Evolutionary conservation across 768 basidiomycete species (phyloP), one percentile per base, ranked within the genome.

Genomic region (Holtermannia corniformis): DNA sequence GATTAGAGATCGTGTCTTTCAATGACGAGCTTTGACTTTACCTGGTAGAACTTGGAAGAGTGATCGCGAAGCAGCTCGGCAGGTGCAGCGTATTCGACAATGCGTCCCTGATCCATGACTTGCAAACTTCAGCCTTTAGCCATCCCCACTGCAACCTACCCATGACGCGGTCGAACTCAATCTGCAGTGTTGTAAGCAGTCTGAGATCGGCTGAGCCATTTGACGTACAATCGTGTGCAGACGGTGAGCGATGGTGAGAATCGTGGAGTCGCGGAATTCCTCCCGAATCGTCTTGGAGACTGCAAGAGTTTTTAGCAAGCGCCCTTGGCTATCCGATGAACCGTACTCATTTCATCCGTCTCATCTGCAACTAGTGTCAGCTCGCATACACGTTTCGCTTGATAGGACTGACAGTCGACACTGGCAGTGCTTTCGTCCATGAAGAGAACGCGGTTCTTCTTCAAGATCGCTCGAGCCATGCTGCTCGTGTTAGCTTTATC

Each of bases 381-480:
- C 44, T 7, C 10, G 32, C 16, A 37, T 16, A 27, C 13, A 47
- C 40, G 23, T 37, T 40, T 12, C n/a, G n/a, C n/a, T 21, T 22
- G 19, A 41, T 52, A 52, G 20, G 14, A 43, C 45, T 76, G 74
- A 16, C 79, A 76, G 66, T 87, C 84, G 46, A 87, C 83, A 55
- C 84, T 81, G 2, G 84, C 84, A 2, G 65, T 71, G 0, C 68
- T 84, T 72, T 89, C 87, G 61, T 88, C 87, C 87, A 89, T 88
- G 56, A 89, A 78, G 23, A 89, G 71, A 13, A 90, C 76, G 61
- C 79, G 86, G 40, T 85, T 82, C 5, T 84, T 77, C 68, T 85
- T 85, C 22, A 90, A 69, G 55, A 90, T 87, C 1, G 87, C 86
- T 50, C 87, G 78, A 4, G 87, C 87, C 86, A 90, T 87, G 66